Percentiles rank a stretch among this genome's conserved stretches.
Evolutionary conservation across 768 basidiomycete genomes (phyloP).

Genomic region (Psilocybe sp.): DNA sequence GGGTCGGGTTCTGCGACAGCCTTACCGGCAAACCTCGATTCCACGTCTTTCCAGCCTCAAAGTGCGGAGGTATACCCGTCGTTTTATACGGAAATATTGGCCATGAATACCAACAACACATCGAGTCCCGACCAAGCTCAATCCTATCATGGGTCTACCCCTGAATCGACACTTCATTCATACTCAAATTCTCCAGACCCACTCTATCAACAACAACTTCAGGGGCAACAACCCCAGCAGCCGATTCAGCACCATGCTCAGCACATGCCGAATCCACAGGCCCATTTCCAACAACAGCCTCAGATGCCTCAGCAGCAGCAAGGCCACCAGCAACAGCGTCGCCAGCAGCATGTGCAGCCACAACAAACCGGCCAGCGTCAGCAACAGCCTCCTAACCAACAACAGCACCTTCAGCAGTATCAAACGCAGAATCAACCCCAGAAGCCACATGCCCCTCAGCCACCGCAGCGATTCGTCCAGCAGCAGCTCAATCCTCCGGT

Average conservation of each 20-base stretch:
- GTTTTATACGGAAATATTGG: constrained; percentile 18
- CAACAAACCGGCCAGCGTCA: too few species aligned
- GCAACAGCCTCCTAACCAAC: background rate
- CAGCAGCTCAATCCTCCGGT: constrained; percentile 1
- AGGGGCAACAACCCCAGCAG: constrained; percentile 13
- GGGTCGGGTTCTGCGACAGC: constrained; percentile 20
- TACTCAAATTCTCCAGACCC: constrained; percentile 27
- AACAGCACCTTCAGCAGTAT: background rate
- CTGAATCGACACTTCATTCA: constrained; percentile 24
- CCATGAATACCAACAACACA: constrained; percentile 14
- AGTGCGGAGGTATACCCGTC: constrained; percentile 16
- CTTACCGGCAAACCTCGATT: constrained; percentile 15
- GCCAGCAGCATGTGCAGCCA: background rate
- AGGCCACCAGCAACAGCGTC: background rate
- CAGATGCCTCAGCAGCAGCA: constrained; percentile 1
- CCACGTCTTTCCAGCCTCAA: constrained; percentile 7
- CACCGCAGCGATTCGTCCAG: background rate
- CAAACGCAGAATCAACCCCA: background rate
- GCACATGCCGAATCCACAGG: constrained; percentile 4
- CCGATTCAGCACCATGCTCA: constrained; percentile 10
- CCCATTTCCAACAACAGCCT: constrained; percentile 12
- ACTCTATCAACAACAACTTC: constrained; percentile 23
- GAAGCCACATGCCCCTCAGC: background rate
- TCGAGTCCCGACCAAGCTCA: constrained; percentile 19
- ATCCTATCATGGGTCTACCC: constrained; percentile 17